Conservation (phyloP, 2,329 filamentous ascomycete species). For the Sporothrix phasma region DNA sequence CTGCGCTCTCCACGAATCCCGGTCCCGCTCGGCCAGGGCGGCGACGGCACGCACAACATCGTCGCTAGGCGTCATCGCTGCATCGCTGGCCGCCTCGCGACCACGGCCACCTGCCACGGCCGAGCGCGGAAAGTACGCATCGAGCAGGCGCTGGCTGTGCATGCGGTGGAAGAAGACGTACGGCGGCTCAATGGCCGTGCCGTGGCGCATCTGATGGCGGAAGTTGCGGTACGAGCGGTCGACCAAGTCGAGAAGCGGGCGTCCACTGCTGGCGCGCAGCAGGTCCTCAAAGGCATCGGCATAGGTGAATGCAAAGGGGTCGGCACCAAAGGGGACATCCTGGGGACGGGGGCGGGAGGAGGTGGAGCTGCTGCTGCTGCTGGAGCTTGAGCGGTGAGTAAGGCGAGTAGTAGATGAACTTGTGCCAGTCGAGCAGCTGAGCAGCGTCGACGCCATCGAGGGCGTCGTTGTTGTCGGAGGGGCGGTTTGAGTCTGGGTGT, state of each 20-base stretch:
- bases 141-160: conserved; percentile 30
- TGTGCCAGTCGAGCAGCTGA: conserved; percentile 24
- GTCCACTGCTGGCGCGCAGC: conserved; percentile 36
- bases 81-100: conserved; percentile 13
- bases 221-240: conserved; percentile 27
- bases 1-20: conserved; percentile 18
- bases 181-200: conserved; percentile 29
- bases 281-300: conserved; percentile 50
- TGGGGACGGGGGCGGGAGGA: conserved; percentile 38
- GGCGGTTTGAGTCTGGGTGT: neutral
- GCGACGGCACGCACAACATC: conserved; percentile 14
- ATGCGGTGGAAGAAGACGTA: conserved; percentile 33
- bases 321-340: conserved; percentile 31
- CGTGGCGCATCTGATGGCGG: conserved; percentile 18
- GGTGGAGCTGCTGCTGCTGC: conserved; percentile 16
- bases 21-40: conserved; percentile 7
- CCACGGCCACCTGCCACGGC: conserved; percentile 17
- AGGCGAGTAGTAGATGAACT: conserved; percentile 31
- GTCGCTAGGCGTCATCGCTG: neutral
- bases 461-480: conserved; percentile 4
- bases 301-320: conserved; percentile 38
- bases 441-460: conserved; percentile 18
- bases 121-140: conserved; percentile 24
- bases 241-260: conserved; percentile 32
- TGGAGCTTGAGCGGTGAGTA: conserved; percentile 38